Evolutionary conservation across 129 eudicot genomes (phyloP).

Genomic region (Mikania micrantha): DNA sequence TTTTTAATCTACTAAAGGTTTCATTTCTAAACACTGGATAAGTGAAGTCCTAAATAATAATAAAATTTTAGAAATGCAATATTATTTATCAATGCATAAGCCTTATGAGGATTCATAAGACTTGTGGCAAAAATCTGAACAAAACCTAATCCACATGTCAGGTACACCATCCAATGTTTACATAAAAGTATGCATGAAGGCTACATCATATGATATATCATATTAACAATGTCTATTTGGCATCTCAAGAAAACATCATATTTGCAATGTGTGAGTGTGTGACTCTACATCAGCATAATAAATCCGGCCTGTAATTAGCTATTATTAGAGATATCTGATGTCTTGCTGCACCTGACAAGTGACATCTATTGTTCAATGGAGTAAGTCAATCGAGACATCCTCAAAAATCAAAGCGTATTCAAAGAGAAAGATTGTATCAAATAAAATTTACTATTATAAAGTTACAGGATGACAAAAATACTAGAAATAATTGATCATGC

Average conservation of each 20-base stretch:
- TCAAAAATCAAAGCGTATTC: neutral
- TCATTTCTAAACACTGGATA: neutral
- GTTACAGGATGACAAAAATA: neutral
- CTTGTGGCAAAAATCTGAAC: neutral
- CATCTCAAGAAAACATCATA: neutral
- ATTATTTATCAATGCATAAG: neutral
- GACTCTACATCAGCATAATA: neutral
- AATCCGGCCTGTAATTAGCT: neutral
- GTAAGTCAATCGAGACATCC: neutral
- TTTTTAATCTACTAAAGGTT: too few species aligned
- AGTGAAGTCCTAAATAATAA: conserved; percentile 1
- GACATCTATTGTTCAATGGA: neutral
- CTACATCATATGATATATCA: neutral
- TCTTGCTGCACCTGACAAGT: neutral
- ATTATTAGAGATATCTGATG: conserved; percentile 5
- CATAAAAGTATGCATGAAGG: neutral
- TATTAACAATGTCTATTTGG: neutral
- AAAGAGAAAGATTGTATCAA: neutral
- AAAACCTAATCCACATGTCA: neutral
- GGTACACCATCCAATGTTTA: neutral
- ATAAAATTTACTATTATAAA: neutral
- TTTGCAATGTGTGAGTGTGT: neutral
- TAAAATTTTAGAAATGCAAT: neutral
- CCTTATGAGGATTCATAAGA: neutral
- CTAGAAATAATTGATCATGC: neutral